Evolutionary conservation across 2,329 filamentous ascomycete genomes (phyloP).

Genomic region (Verticillium tricorpus): DNA sequence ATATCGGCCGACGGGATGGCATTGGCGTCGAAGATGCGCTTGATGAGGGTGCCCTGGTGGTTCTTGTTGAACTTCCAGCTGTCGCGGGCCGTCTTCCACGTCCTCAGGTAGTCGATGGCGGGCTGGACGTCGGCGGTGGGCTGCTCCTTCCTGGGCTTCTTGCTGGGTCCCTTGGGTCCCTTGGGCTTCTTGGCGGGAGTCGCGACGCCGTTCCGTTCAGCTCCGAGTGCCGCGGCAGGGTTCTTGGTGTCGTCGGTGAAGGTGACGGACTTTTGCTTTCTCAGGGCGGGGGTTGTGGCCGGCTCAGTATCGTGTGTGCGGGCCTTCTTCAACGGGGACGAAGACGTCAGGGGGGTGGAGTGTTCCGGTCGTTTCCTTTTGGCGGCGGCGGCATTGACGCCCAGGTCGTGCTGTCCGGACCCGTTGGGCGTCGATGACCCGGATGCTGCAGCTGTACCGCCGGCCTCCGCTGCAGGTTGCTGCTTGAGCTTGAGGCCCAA

Average conservation of each 20-base stretch:
- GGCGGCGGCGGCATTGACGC: conserved; percentile 14
- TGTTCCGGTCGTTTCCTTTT: conserved; percentile 16
- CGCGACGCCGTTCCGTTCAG: conserved; percentile 9
- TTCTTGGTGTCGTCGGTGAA: conserved; percentile 40
- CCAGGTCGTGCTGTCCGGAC: conserved; percentile 12
- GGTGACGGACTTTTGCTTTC: conserved; percentile 41
- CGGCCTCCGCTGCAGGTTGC: conserved; percentile 19
- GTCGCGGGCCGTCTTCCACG: conserved; percentile 65
- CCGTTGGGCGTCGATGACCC: conserved; percentile 15
- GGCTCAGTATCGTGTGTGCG: conserved; percentile 11
- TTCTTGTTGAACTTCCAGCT: conserved; percentile 97
- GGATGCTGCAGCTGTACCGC: conserved; percentile 9
- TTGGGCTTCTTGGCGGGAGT: conserved; percentile 13
- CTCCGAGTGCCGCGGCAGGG: conserved; percentile 7
- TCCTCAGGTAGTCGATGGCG: conserved; percentile 70
- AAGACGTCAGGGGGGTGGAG: conserved; percentile 10
- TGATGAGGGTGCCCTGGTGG: conserved; percentile 78
- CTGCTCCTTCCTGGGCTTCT: conserved; percentile 35
- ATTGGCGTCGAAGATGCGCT: conserved; percentile 70
- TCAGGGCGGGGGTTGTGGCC: conserved; percentile 15
- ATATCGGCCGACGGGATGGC: conserved; percentile 68
- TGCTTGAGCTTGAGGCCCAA: conserved; percentile 59
- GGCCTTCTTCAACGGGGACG: conserved; percentile 24
- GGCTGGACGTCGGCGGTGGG: conserved; percentile 46
- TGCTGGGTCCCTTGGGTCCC: conserved; percentile 24